These are phyloP conservation scores for Graphilbum fragrans DNA, from an alignment of 2,329 filamentous ascomycete genomes.

Conservation along the genomic window DNA sequence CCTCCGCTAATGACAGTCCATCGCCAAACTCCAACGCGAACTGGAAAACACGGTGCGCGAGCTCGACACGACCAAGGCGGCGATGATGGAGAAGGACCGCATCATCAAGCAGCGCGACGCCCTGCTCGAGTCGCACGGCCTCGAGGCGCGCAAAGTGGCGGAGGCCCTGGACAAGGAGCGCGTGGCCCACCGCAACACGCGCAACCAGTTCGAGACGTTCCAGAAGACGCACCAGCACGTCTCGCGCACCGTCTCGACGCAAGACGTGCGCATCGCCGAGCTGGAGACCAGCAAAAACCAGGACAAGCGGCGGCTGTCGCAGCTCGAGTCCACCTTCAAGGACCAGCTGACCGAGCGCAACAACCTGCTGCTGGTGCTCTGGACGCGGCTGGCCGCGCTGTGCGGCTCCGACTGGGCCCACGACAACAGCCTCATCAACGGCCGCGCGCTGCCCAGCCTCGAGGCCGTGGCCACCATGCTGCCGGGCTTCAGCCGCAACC, in stretches of 20 bases:
- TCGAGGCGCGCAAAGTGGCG: slow-evolving; percentile 73
- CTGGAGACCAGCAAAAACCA: slow-evolving; percentile 68
- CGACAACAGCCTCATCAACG: slow-evolving; percentile 78
- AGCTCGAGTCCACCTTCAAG: slow-evolving; percentile 67
- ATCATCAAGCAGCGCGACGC: slow-evolving; percentile 82
- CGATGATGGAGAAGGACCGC: slow-evolving; percentile 80
- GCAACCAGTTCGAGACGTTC: slow-evolving; percentile 76
- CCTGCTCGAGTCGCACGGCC: slow-evolving; percentile 74
- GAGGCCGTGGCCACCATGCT: slow-evolving; percentile 80
- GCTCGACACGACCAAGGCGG: slow-evolving; percentile 64
- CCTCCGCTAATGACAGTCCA: slow-evolving; percentile 38
- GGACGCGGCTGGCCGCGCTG: slow-evolving; percentile 75
- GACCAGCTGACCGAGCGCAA: slow-evolving; percentile 88
- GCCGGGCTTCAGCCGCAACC: slow-evolving; percentile 79
- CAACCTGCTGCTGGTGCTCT: slow-evolving; percentile 73
- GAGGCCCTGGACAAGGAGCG: slow-evolving; percentile 90
- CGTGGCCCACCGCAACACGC: slow-evolving; percentile 71
- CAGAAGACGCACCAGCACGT: slow-evolving; percentile 82
- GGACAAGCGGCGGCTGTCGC: slow-evolving; percentile 64
- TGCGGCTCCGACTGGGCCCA: slow-evolving; percentile 91
- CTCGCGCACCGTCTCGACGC: slow-evolving; percentile 71
- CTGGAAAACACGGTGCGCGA: slow-evolving; percentile 75
- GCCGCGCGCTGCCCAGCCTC: slow-evolving; percentile 67
- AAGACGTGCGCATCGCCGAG: slow-evolving; percentile 74
- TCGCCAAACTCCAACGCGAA: slow-evolving; percentile 78